Evolutionary conservation across 768 basidiomycete genomes (phyloP).

Genomic region (Amyloporia xantha): DNA sequence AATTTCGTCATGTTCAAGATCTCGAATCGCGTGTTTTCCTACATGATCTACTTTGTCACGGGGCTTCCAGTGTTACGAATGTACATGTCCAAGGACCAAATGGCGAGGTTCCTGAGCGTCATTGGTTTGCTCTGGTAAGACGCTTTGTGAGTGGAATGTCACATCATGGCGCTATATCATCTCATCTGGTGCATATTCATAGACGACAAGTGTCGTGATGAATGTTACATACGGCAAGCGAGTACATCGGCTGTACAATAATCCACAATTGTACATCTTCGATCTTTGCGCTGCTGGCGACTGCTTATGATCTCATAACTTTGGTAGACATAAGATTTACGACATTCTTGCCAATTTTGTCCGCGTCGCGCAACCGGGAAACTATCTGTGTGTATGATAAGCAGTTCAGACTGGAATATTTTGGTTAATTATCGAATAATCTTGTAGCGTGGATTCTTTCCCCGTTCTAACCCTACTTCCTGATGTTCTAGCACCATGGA

Average conservation of each 20-base stretch:
- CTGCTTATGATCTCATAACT: background rate
- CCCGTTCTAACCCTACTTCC: slow-evolving; percentile 23
- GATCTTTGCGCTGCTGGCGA: background rate
- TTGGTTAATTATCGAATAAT: background rate
- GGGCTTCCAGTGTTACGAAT: slow-evolving; percentile 3
- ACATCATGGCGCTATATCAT: no score
- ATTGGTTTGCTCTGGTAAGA: slow-evolving; percentile 25
- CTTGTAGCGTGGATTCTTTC: slow-evolving; percentile 16
- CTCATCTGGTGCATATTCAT: no score
- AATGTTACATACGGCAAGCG: slow-evolving; percentile 3
- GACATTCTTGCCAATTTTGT: slow-evolving; percentile 21
- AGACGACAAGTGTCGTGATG: slow-evolving; percentile 4
- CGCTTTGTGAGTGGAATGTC: slow-evolving; percentile 25
- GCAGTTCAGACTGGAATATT: background rate
- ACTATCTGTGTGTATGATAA: slow-evolving; percentile 17
- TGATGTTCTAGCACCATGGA: slow-evolving; percentile 23
- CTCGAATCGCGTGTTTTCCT: slow-evolving; percentile 23
- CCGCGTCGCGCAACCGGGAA: slow-evolving; percentile 21
- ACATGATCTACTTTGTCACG: slow-evolving; percentile 19
- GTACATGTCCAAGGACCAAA: background rate
- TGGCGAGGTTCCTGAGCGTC: slow-evolving; percentile 12
- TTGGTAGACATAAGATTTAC: slow-evolving; percentile 18
- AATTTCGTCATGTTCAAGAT: slow-evolving; percentile 19
- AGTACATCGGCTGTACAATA: background rate
- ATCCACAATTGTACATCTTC: background rate